These are phyloP conservation scores for Acaromyces ingoldii DNA, from an alignment of 1,284 basidiomycete species.

Conservation along the genomic window DNA sequence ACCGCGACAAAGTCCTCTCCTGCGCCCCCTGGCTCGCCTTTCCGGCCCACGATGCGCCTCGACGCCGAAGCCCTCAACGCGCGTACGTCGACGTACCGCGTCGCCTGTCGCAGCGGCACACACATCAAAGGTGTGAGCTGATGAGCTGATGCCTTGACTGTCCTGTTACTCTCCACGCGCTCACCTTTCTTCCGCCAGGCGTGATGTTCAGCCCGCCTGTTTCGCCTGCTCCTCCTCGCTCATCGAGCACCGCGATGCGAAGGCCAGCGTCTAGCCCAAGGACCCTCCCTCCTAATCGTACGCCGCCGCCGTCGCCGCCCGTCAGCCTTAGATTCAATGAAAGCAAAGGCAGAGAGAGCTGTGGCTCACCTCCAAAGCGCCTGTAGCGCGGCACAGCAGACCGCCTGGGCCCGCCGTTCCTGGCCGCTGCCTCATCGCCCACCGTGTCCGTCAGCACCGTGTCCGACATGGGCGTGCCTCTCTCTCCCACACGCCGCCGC, in stretches of 20 bases:
- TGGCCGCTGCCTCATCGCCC: neutral
- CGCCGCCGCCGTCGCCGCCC: neutral
- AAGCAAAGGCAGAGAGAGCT: neutral
- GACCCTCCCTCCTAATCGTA: neutral
- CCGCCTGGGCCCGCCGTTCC: neutral
- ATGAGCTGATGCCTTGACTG: neutral
- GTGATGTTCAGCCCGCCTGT: neutral
- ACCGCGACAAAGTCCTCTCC: neutral
- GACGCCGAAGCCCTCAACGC: neutral
- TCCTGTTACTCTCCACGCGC: neutral
- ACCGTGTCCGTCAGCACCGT: neutral
- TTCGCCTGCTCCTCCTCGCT: neutral
- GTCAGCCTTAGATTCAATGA: neutral
- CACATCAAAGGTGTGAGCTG: too few relatives aligned
- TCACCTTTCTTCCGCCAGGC: neutral
- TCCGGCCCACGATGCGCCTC: neutral
- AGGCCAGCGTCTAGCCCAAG: neutral
- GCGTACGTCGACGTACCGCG: neutral
- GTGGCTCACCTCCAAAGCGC: neutral
- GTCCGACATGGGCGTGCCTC: too few relatives aligned
- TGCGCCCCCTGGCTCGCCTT: neutral
- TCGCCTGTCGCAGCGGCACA: neutral
- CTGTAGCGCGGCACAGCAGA: neutral
- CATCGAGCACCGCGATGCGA: too few relatives aligned
- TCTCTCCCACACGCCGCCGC: too few relatives aligned